Percentiles rank a stretch among this genome's conserved stretches.
Evolutionary conservation across 331 rosid genomes (phyloP).

Genomic region (Malus hybrid): DNA sequence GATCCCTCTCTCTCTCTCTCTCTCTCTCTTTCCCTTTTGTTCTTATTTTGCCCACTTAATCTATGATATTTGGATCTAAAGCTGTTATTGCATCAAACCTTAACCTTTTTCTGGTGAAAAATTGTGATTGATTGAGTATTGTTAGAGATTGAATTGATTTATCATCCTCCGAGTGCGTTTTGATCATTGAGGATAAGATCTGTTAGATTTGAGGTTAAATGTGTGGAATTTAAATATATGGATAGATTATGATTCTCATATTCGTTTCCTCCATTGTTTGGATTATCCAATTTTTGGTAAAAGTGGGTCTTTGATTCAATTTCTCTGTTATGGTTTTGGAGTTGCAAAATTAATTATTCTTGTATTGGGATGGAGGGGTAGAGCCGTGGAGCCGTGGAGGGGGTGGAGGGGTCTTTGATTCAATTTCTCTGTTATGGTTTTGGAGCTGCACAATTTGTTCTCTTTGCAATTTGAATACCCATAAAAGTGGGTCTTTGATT

Average conservation of each 20-base stretch:
- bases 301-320: background rate
- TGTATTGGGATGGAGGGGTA: background rate
- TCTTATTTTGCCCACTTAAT: background rate
- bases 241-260: background rate
- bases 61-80: slow-evolving; percentile 24
- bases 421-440: too few species aligned
- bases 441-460: too few species aligned
- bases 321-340: background rate
- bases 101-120: background rate
- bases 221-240: background rate
- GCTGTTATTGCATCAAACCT: background rate
- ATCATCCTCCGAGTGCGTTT: slow-evolving; percentile 17
- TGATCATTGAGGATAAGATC: background rate
- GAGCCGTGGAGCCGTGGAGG: too few species aligned
- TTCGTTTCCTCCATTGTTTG: background rate
- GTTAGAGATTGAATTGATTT: background rate
- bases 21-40: background rate
- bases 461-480: too few species aligned
- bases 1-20: slow-evolving; percentile 18
- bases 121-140: background rate
- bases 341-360: background rate
- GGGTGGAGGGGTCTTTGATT: too few species aligned
- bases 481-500: too few species aligned
- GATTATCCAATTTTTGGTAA: too few species aligned
- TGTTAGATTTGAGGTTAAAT: background rate